These are phyloP conservation scores for Colletotrichum sp. DNA, from an alignment of 2,329 filamentous ascomycete species.

Conservation along the genomic window DNA sequence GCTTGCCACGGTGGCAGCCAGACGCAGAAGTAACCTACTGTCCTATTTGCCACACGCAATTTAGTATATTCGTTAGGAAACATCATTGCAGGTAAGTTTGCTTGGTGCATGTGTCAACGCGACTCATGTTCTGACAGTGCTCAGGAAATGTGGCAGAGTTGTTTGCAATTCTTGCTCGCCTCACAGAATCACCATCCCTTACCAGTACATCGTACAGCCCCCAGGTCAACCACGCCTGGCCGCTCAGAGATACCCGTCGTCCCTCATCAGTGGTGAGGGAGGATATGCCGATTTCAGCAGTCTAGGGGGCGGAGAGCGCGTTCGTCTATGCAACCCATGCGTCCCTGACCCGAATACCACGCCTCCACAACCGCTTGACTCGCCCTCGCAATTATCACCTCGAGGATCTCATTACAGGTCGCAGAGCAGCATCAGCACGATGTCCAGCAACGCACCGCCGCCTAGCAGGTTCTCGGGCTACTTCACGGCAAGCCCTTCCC, in stretches of 20 bases:
- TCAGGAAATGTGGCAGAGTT: slow-evolving; percentile 87
- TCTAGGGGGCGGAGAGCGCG: slow-evolving; percentile 60
- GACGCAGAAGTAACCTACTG: slow-evolving; percentile 83
- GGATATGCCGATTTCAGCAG: slow-evolving; percentile 48
- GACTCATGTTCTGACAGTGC: not conserved
- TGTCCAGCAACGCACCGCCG: slow-evolving; percentile 30
- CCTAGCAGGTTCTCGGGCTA: slow-evolving; percentile 40
- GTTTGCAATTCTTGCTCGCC: slow-evolving; percentile 91
- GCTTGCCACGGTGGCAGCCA: slow-evolving; percentile 84
- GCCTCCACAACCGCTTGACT: slow-evolving; percentile 49
- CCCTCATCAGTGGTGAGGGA: slow-evolving; percentile 43
- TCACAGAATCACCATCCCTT: slow-evolving; percentile 91
- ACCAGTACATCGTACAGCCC: slow-evolving; percentile 89
- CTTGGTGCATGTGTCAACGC: not conserved
- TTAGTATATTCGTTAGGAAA: slow-evolving; percentile 85
- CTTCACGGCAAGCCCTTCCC: slow-evolving; percentile 33
- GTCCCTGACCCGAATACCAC: slow-evolving; percentile 66
- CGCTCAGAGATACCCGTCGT: slow-evolving; percentile 41
- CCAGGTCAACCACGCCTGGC: slow-evolving; percentile 47
- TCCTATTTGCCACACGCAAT: slow-evolving; percentile 81
- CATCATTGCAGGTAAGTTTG: slow-evolving; percentile 82
- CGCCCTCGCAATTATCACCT: slow-evolving; percentile 36
- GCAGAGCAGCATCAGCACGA: slow-evolving; percentile 46
- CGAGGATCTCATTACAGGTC: slow-evolving; percentile 48
- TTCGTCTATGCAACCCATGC: slow-evolving; percentile 66